These are phyloP conservation scores for Exophiala bonariae DNA, from an alignment of 2,329 filamentous ascomycete genomes.

Conservation along the genomic window DNA sequence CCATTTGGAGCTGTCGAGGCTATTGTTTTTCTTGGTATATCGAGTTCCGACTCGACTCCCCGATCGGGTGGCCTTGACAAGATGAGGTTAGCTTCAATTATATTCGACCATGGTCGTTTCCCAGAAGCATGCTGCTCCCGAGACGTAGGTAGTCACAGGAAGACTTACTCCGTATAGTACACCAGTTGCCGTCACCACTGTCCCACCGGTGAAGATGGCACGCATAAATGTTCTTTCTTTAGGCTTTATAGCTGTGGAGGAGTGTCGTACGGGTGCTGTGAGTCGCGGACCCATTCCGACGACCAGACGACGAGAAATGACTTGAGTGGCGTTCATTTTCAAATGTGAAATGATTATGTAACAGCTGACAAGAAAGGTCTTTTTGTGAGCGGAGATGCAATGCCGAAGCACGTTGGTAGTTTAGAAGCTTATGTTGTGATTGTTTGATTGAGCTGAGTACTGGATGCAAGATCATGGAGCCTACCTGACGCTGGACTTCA, in stretches of 20 bases:
- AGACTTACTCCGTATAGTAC: constrained; percentile 24
- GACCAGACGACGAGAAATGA: constrained; percentile 17
- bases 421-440: constrained; percentile 2
- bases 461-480: not conserved
- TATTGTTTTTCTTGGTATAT: constrained; percentile 14
- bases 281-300: constrained; percentile 17
- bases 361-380: not conserved
- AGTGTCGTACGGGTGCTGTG: constrained; percentile 16
- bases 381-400: not conserved
- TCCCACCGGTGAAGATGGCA: constrained; percentile 16
- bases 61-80: constrained; percentile 19
- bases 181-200: constrained; percentile 11
- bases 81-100: not conserved
- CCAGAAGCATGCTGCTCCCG: too few species aligned
- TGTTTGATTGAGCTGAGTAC: not conserved
- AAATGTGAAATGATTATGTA: constrained; percentile 3
- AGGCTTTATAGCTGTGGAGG: constrained; percentile 12
- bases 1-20: constrained; percentile 23
- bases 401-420: too few species aligned
- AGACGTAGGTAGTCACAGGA: too few species aligned
- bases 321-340: constrained; percentile 23
- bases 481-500: constrained; percentile 4
- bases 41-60: constrained; percentile 18
- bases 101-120: constrained; percentile 1
- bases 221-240: constrained; percentile 16